Percentiles rank a stretch among this genome's conserved stretches.
These are phyloP conservation scores for Paecilomyces niveus DNA, from an alignment of 2,329 filamentous ascomycete species.

Conservation along the genomic window DNA sequence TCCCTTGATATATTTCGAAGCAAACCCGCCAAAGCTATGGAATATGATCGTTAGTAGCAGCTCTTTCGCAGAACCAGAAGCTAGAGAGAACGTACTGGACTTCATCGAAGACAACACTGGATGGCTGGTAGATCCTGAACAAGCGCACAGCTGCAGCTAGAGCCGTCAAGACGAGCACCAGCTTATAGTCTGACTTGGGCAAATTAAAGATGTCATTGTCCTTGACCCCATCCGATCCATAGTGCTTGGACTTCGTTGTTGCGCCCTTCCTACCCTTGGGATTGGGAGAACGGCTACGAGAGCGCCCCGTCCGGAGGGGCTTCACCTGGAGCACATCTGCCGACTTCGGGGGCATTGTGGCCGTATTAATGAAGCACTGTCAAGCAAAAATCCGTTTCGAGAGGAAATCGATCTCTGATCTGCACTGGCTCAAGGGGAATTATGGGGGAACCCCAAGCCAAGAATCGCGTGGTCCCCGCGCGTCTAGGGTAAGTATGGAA, in stretches of 20 bases:
- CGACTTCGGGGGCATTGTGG: slow-evolving; percentile 21
- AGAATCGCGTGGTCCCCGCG: background rate
- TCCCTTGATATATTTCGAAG: slow-evolving; percentile 98
- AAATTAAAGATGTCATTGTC: slow-evolving; percentile 92
- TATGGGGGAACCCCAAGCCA: background rate
- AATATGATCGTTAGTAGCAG: background rate
- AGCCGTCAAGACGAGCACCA: slow-evolving; percentile 65
- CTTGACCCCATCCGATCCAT: slow-evolving; percentile 50
- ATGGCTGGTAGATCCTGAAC: slow-evolving; percentile 93
- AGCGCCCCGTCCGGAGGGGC: slow-evolving; percentile 27
- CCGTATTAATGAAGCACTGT: slow-evolving; percentile 2
- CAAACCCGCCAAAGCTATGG: slow-evolving; percentile 88
- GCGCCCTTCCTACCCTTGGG: slow-evolving; percentile 30
- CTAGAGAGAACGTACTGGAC: slow-evolving; percentile 68
- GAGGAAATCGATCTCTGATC: background rate
- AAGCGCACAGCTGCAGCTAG: slow-evolving; percentile 74
- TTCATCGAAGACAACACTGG: slow-evolving; percentile 96
- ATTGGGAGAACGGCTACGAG: slow-evolving; percentile 32
- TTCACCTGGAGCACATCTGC: slow-evolving; percentile 31
- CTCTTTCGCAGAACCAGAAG: slow-evolving; percentile 4
- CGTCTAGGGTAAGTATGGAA: slow-evolving; percentile 1
- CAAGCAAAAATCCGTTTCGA: background rate
- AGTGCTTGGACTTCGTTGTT: slow-evolving; percentile 27
- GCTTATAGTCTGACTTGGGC: slow-evolving; percentile 73
- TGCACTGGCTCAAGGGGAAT: background rate